Percentiles rank a stretch among this genome's conserved stretches.
phyloP scores from a whole-genome alignment of 2,329 filamentous ascomycete species.

The Aureobasidium zeae region DNA sequence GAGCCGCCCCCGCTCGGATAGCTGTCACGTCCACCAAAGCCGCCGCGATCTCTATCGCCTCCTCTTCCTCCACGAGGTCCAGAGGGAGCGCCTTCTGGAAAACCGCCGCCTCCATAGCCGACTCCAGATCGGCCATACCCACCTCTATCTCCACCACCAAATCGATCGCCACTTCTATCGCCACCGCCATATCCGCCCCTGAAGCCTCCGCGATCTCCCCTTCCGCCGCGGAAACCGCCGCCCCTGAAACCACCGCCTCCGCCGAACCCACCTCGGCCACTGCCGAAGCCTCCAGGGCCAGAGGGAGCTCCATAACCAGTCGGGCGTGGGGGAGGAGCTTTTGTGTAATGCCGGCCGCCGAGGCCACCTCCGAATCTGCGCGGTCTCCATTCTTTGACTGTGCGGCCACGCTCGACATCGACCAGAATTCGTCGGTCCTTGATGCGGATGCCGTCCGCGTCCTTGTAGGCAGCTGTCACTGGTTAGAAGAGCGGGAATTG shows the following conservation, averaged over 20 bases:
- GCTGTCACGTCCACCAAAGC: slow-evolving; percentile 22
- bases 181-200: slow-evolving; percentile 21
- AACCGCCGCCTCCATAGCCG: slow-evolving; percentile 38
- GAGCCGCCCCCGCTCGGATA: slow-evolving; percentile 17
- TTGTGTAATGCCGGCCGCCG: slow-evolving; percentile 87
- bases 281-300: slow-evolving; percentile 46
- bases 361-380: slow-evolving; percentile 84
- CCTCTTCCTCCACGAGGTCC: slow-evolving; percentile 32
- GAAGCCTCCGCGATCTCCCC: slow-evolving; percentile 26
- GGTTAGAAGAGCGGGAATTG: slow-evolving; percentile 25
- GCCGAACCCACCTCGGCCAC: slow-evolving; percentile 43
- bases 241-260: slow-evolving; percentile 36
- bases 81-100: slow-evolving; percentile 40
- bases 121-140: slow-evolving; percentile 35
- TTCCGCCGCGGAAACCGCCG: slow-evolving; percentile 44
- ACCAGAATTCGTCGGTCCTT: slow-evolving; percentile 87
- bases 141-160: slow-evolving; percentile 21
- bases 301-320: slow-evolving; percentile 50
- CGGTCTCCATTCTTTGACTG: slow-evolving; percentile 87
- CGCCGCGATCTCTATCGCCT: slow-evolving; percentile 25
- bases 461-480: slow-evolving; percentile 77
- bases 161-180: slow-evolving; percentile 21
- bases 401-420: slow-evolving; percentile 91
- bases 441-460: slow-evolving; percentile 80
- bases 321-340: slow-evolving; percentile 63